Evolutionary conservation across 2,329 filamentous ascomycete species (phyloP).

Genomic region (Nigrospora oryzae): DNA sequence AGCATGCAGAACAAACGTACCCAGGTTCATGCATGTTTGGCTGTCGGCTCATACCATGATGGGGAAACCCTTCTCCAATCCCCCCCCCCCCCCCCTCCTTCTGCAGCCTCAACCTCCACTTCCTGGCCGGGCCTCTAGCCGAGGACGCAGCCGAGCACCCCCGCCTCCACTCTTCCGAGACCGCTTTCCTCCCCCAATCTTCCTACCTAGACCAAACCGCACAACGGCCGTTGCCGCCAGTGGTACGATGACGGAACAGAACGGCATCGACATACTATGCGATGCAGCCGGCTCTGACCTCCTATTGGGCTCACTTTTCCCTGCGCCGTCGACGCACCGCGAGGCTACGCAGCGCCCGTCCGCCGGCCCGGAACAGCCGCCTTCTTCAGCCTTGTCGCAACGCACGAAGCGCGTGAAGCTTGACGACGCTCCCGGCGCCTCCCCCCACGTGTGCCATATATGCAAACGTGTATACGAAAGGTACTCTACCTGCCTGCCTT

Average conservation of each 20-base stretch:
- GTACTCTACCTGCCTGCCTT: not conserved
- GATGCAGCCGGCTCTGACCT: constrained; percentile 16
- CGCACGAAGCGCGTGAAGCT: constrained; percentile 11
- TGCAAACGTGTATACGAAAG: constrained; percentile 19
- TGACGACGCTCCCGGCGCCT: constrained; percentile 3
- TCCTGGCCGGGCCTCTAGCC: not conserved
- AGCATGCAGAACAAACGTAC: too few species aligned
- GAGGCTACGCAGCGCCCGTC: not conserved
- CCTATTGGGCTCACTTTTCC: constrained; percentile 4
- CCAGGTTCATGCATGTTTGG: too few species aligned
- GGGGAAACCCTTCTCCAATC: too few species aligned
- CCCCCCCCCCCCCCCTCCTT: too few species aligned
- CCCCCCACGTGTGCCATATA: constrained; percentile 15
- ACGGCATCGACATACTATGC: constrained; percentile 19
- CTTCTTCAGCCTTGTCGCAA: constrained; percentile 1
- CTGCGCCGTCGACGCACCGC: not conserved
- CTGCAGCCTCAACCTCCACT: not conserved
- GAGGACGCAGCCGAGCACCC: not conserved
- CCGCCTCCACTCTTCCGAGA: not conserved
- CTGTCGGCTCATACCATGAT: too few species aligned
- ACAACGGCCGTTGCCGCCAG: too few species aligned
- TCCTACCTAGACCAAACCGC: not conserved
- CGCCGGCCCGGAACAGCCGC: not conserved
- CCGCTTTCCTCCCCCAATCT: not conserved
- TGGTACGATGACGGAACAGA: constrained; percentile 14